Conservation (phyloP, 1,139 yeast species). For the Taiozyma onychis region DNA sequence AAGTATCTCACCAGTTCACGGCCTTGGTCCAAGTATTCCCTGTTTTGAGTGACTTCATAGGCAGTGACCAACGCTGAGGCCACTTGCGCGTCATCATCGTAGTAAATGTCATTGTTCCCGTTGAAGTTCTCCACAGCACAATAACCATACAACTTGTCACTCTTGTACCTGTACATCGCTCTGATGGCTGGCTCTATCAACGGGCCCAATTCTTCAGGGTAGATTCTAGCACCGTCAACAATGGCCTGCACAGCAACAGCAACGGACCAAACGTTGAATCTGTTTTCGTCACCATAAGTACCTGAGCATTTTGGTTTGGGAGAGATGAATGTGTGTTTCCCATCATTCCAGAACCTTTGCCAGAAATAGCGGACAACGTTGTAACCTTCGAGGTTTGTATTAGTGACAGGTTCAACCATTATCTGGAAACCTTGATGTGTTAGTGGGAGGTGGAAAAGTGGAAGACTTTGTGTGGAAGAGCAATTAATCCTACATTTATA, state of each 20-base stretch:
- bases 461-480: no score
- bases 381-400: slow-evolving; percentile 42
- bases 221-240: slow-evolving; percentile 56
- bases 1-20: slow-evolving; percentile 55
- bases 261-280: slow-evolving; percentile 64
- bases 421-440: neutral
- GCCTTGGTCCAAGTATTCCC: slow-evolving; percentile 48
- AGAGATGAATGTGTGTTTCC: slow-evolving; percentile 38
- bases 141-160: slow-evolving; percentile 44
- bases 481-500: neutral
- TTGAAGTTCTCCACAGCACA: slow-evolving; percentile 55
- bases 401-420: slow-evolving; percentile 9
- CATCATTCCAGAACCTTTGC: slow-evolving; percentile 41
- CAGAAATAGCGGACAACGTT: slow-evolving; percentile 40
- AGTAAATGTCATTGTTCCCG: slow-evolving; percentile 59
- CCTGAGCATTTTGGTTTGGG: slow-evolving; percentile 32
- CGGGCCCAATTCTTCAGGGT: slow-evolving; percentile 51
- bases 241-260: slow-evolving; percentile 59
- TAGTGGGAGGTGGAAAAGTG: neutral
- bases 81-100: slow-evolving; percentile 75
- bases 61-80: slow-evolving; percentile 64
- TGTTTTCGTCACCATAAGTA: slow-evolving; percentile 45
- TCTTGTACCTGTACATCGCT: slow-evolving; percentile 49
- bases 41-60: slow-evolving; percentile 61
- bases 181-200: slow-evolving; percentile 49